These are phyloP conservation scores for Anisodus tanguticus DNA, from an alignment of 257 asterid genomes.

Conservation along the genomic window DNA sequence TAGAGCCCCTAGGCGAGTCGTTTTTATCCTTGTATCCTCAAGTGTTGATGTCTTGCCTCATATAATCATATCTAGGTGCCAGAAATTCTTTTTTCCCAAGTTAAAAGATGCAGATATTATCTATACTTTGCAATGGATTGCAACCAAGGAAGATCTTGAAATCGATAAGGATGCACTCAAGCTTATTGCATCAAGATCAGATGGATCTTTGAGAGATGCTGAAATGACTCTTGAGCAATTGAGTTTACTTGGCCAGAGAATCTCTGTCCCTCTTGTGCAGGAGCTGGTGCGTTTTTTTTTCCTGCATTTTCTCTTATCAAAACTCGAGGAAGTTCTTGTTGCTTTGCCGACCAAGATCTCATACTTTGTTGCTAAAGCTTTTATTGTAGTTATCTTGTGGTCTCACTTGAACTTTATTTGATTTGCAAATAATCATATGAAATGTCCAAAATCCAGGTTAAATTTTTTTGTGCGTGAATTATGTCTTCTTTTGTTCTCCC, in stretches of 20 bases:
- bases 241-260: constrained; percentile 81
- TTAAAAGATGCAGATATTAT: constrained; percentile 82
- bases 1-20: constrained; percentile 72
- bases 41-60: constrained; percentile 83
- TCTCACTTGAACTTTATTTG: constrained; percentile 24
- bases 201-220: constrained; percentile 91
- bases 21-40: constrained; percentile 78
- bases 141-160: constrained; percentile 74
- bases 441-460: not conserved
- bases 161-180: constrained; percentile 82
- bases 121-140: constrained; percentile 72
- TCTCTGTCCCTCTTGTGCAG: constrained; percentile 75
- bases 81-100: constrained; percentile 88
- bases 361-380: constrained; percentile 15
- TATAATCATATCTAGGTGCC: constrained; percentile 81
- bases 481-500: not conserved
- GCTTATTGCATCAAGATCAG: constrained; percentile 84
- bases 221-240: constrained; percentile 94
- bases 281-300: constrained; percentile 52
- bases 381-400: not conserved
- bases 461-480: not conserved
- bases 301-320: not conserved
- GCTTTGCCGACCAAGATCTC: constrained; percentile 18
- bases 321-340: not conserved
- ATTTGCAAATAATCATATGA: not conserved